Conservation (phyloP, 1,284 basidiomycete genomes). For the Ganoderma boninense region DNA sequence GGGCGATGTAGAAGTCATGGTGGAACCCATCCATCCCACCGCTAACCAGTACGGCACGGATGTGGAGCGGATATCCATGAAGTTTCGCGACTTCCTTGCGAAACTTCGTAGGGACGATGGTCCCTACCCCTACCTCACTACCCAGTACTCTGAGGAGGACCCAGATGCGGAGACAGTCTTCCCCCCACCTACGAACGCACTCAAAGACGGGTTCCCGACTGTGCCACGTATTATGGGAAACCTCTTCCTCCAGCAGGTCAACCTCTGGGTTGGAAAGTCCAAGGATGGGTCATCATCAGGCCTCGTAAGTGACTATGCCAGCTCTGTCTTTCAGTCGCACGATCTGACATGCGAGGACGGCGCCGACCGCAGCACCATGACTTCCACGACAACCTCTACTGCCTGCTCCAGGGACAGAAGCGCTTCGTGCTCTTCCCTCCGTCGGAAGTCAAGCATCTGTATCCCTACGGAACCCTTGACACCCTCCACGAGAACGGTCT, state of each 20-base stretch:
- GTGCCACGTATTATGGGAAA: constrained; percentile 44
- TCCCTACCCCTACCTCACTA: constrained; percentile 43
- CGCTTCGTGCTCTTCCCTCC: constrained; percentile 46
- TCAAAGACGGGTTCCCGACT: constrained; percentile 41
- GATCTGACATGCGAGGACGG: not conserved
- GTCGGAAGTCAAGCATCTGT: constrained; percentile 36
- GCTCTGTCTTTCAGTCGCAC: too few species aligned
- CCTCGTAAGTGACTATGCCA: constrained; percentile 33
- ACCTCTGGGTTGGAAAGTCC: constrained; percentile 44
- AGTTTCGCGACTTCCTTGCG: constrained; percentile 39
- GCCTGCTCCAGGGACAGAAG: constrained; percentile 42
- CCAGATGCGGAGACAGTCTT: constrained; percentile 40
- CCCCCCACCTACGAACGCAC: constrained; percentile 42
- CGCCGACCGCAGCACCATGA: constrained; percentile 41
- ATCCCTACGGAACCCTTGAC: constrained; percentile 41
- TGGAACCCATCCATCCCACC: constrained; percentile 42
- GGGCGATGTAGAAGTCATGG: constrained; percentile 38
- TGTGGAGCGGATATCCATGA: constrained; percentile 37
- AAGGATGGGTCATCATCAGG: constrained; percentile 43
- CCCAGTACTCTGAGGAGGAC: constrained; percentile 43
- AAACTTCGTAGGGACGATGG: constrained; percentile 33
- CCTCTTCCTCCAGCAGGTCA: constrained; percentile 44
- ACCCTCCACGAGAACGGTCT: constrained; percentile 40
- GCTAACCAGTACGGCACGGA: constrained; percentile 42
- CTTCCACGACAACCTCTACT: constrained; percentile 47